Base-by-base conservation (phyloP, 768 basidiomycete genomes). In the Agrocybe praecox region DNA sequence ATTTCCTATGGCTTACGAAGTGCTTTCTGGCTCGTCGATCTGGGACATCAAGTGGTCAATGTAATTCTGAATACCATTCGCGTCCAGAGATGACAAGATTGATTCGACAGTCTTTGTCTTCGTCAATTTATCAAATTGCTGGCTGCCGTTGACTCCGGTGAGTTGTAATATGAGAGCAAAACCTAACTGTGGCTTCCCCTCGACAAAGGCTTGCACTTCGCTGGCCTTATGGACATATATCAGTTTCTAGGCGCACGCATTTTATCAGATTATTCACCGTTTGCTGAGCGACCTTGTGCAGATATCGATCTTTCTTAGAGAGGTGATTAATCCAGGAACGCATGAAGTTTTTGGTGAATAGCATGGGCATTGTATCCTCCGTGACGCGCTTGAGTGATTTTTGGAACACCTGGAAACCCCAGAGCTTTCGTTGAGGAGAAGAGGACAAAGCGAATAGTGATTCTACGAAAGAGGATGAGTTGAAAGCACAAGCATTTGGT, bases 241-340 rank as follows among this genome's bases (percentile, higher is more conserved):
- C 17, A 48, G 40, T 15, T 29, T 11, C 19, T 3, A 49, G 9
- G 15, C 6, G 8, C 1, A 19, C 22, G 6, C 7, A 15, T 19
- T 14, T n/a, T 8, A 32, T 7, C 12, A 26, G 48, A 42, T 32
- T 12, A 47, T 33, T 44, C 63, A 91, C 96, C 67, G 93, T 87
- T 70, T 92, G 86, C 56, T 82, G 82, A 2, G 96, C 93, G 17
- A 89, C 88, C 72, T 93, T 95, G 76, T 96, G 92, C 46, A 98
- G 74, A 68, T 94, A 90, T 49, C 94, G 84, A 70, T 98, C 96
- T 45, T 80, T 81, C 52, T 92, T 88, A 0, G 93, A 90, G 19
- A 99, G 80, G 70, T 98, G 95, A 68, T 96, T 96, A 57, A 96
- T 96, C 93, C 96, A 96, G 34, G 89, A 89, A 34, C 94, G 88